A percentile compares a stretch with the other conserved stretches of the same genome.
phyloP scores from a whole-genome alignment of 169 alveolate genomes.

The Ichthyophthirius multifiliis region DNA sequence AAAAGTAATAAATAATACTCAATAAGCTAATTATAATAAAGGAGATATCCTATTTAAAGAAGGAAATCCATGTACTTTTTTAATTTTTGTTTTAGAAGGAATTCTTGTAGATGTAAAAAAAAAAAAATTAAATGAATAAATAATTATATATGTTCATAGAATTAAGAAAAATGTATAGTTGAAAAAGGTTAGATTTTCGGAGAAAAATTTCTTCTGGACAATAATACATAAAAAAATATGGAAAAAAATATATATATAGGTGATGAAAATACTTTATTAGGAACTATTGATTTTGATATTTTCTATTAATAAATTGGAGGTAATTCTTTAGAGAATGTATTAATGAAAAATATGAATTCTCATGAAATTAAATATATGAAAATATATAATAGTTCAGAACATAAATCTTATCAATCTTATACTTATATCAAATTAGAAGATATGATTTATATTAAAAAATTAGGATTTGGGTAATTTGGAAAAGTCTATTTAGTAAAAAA shows the following conservation, averaged over 20 bases:
- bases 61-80: neutral
- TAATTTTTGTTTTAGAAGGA: conserved; percentile 21
- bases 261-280: conserved; percentile 18
- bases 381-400: neutral
- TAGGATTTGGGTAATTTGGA: conserved; percentile 39
- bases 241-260: conserved; percentile 23
- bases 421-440: conserved; percentile 18
- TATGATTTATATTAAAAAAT: conserved; percentile 28
- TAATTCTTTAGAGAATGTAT: conserved; percentile 2
- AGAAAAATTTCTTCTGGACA: conserved; percentile 9
- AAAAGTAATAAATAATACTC: conserved; percentile 13
- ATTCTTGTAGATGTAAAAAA: neutral
- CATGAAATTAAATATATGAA: conserved; percentile 39
- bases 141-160: neutral
- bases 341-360: conserved; percentile 21
- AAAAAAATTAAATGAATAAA: neutral
- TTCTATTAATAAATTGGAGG: conserved; percentile 27
- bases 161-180: conserved; percentile 5
- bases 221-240: conserved; percentile 22
- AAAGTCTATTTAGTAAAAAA: conserved; percentile 28
- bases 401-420: neutral
- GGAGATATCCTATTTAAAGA: neutral
- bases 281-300: conserved; percentile 2
- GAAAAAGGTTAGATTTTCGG: conserved; percentile 23
- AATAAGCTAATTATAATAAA: conserved; percentile 13